phyloP scores from a whole-genome alignment of 2,329 filamentous ascomycete genomes.

The Ascosphaera aggregata region DNA sequence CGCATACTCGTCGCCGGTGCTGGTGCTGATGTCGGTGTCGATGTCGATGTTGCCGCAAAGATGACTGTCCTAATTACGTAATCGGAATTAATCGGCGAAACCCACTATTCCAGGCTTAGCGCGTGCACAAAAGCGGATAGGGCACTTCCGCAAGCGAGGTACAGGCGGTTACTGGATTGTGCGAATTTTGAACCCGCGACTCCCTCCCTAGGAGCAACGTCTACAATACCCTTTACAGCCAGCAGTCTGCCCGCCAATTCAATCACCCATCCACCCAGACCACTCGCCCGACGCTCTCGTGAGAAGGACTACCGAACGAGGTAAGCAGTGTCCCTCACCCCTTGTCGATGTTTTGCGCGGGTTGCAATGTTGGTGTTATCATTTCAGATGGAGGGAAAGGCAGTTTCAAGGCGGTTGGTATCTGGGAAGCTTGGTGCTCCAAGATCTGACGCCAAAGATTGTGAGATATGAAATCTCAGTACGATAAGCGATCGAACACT shows the following conservation, averaged over 20 bases:
- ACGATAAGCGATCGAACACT: too few species aligned
- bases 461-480: too few species aligned
- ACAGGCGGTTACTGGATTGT: not conserved
- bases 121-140: not conserved
- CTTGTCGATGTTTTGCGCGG: not conserved
- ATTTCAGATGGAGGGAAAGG: too few species aligned
- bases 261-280: not conserved
- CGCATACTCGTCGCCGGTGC: too few species aligned
- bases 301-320: conserved; percentile 1
- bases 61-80: not conserved
- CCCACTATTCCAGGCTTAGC: not conserved
- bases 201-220: too few species aligned
- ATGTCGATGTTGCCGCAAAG: not conserved
- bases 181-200: not conserved
- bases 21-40: too few species aligned
- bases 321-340: not conserved
- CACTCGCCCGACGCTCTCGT: conserved; percentile 1
- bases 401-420: too few species aligned
- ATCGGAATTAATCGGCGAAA: not conserved
- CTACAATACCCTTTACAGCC: too few species aligned
- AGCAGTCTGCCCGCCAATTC: not conserved
- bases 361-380: not conserved
- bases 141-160: not conserved
- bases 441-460: too few species aligned
- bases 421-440: too few species aligned